phyloP scores from a whole-genome alignment of 192 early-diverging fungal genomes.

The Diversispora epigaea region DNA sequence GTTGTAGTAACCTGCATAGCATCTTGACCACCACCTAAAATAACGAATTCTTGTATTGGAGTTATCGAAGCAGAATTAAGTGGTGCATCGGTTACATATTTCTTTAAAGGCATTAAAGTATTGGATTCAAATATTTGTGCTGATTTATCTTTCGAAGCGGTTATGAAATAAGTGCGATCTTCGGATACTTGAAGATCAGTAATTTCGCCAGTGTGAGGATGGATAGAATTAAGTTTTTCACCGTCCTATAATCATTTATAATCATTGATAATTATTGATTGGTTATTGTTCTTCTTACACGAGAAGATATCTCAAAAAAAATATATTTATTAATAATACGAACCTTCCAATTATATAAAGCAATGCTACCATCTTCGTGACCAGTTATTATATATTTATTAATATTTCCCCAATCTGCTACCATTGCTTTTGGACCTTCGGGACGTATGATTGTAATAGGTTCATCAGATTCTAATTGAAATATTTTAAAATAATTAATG shows the following conservation, averaged over 20 bases:
- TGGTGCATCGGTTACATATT: conserved; percentile 80
- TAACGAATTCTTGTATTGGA: conserved; percentile 79
- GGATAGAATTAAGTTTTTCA: conserved; percentile 58
- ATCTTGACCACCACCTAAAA: conserved; percentile 97
- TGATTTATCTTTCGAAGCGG: conserved; percentile 92
- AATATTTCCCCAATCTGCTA: conserved; percentile 88
- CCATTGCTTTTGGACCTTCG: conserved; percentile 81
- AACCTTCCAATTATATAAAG: conserved; percentile 85
- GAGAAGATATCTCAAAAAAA: background rate
- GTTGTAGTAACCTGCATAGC: conserved; percentile 97
- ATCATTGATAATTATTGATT: no score
- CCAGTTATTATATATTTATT: conserved; percentile 94
- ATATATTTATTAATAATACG: background rate
- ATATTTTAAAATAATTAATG: conserved; percentile 2
- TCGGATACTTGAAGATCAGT: conserved; percentile 92
- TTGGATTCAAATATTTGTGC: conserved; percentile 86
- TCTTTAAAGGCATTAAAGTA: conserved; percentile 81
- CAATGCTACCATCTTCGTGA: conserved; percentile 89
- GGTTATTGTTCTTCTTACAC: background rate
- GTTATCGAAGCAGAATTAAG: conserved; percentile 93
- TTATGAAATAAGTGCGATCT: conserved; percentile 92
- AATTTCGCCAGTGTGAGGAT: conserved; percentile 71
- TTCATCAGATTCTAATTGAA: conserved; percentile 69
- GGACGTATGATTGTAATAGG: conserved; percentile 72
- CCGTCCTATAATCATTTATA: conserved; percentile 63